Conservation (phyloP, 768 basidiomycete genomes). For the Termitomyces titanicus region DNA sequence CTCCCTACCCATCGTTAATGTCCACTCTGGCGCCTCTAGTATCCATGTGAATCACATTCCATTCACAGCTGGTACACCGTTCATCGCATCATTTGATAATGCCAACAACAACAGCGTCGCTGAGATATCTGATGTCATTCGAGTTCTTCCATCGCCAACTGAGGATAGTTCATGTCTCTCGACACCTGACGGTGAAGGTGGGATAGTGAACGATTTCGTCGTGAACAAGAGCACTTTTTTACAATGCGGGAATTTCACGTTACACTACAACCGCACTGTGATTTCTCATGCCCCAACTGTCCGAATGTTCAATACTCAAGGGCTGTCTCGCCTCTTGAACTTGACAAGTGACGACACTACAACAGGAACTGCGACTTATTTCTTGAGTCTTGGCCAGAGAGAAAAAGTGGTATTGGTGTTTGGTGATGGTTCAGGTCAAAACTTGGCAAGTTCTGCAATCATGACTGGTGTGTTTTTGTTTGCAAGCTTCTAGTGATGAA, state of each 20-base stretch:
- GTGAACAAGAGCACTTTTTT: conserved; percentile 26
- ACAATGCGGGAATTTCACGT: conserved; percentile 48
- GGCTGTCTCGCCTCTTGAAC: conserved; percentile 26
- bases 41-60: conserved; percentile 50
- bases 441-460: conserved; percentile 39
- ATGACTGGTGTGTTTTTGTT: conserved; percentile 32
- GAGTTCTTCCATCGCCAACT: conserved; percentile 35
- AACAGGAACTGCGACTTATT: conserved; percentile 37
- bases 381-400: conserved; percentile 34
- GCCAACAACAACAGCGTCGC: conserved; percentile 35
- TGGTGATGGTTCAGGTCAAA: conserved; percentile 33
- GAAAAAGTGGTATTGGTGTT: conserved; percentile 41
- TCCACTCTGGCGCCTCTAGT: conserved; percentile 33
- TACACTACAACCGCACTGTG: conserved; percentile 35
- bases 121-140: conserved; percentile 44
- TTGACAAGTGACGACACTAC: conserved; percentile 20
- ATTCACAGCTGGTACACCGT: conserved; percentile 41
- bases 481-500: background rate
- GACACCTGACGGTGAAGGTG: background rate
- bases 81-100: conserved; percentile 56
- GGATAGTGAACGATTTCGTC: conserved; percentile 25
- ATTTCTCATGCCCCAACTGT: conserved; percentile 29
- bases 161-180: conserved; percentile 40
- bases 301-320: conserved; percentile 35
- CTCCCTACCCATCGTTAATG: conserved; percentile 40